A percentile compares a stretch with the other conserved stretches of the same genome.
Conservation (phyloP, 805 yeast species). For the Wickerhamomyces tratensis region DNA sequence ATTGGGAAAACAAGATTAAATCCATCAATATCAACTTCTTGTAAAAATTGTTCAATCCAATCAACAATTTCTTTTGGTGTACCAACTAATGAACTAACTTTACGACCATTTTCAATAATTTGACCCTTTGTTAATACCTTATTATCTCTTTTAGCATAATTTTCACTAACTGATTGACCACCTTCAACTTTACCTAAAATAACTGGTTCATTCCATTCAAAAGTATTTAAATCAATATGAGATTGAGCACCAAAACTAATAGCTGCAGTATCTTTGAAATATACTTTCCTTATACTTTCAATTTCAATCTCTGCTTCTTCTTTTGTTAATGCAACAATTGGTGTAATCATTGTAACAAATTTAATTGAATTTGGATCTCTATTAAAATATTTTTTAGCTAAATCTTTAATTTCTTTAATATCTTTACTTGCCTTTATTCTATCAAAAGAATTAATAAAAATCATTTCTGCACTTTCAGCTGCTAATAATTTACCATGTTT, state of each 20-base stretch:
- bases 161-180: constrained; percentile 22
- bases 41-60: constrained; percentile 28
- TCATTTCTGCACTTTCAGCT: constrained; percentile 30
- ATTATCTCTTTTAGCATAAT: constrained; percentile 24
- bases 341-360: constrained; percentile 23
- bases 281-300: constrained; percentile 20
- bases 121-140: constrained; percentile 14
- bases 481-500: constrained; percentile 26
- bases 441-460: constrained; percentile 24
- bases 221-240: constrained; percentile 27
- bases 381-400: constrained; percentile 24
- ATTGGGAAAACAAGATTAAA: constrained; percentile 29
- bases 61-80: constrained; percentile 27
- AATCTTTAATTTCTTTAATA: constrained; percentile 22
- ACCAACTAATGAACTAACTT: constrained; percentile 19
- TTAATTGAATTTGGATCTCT: constrained; percentile 26
- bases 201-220: constrained; percentile 23
- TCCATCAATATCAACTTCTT: constrained; percentile 28
- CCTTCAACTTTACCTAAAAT: constrained; percentile 25
- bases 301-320: constrained; percentile 27
- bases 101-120: not conserved
- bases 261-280: constrained; percentile 28
- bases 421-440: constrained; percentile 19
- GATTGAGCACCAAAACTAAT: constrained; percentile 31
- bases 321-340: constrained; percentile 25